A percentile compares a stretch with the other conserved stretches of the same genome.
phyloP scores from a whole-genome alignment of 1,139 yeast species.

The Eremothecium cymbalariae region DNA sequence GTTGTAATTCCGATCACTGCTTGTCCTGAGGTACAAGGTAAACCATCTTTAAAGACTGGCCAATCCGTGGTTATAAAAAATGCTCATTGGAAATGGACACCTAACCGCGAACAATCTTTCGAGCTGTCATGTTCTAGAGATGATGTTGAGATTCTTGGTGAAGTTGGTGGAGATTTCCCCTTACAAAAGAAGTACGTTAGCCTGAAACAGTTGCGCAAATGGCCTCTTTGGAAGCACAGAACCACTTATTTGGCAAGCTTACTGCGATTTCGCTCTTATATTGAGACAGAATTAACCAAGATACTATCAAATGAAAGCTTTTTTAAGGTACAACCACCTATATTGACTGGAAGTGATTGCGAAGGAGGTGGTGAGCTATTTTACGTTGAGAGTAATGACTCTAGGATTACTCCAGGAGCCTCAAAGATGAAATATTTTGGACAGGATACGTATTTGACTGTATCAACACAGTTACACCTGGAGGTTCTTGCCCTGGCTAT shows the following conservation, averaged over 20 bases:
- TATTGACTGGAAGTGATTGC: conserved; percentile 83
- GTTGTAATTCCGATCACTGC: conserved; percentile 41
- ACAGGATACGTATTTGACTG: conserved; percentile 63
- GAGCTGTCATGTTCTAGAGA: conserved; percentile 35
- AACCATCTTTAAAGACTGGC: conserved; percentile 36
- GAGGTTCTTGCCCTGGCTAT: conserved; percentile 74
- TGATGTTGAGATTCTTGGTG: conserved; percentile 41
- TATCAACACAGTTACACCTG: conserved; percentile 84
- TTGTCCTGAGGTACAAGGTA: conserved; percentile 18
- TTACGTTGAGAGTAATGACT: conserved; percentile 37
- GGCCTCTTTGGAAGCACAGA: conserved; percentile 75
- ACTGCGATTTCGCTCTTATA: conserved; percentile 60
- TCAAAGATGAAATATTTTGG: conserved; percentile 47
- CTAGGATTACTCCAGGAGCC: conserved; percentile 7
- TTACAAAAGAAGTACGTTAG: conserved; percentile 73
- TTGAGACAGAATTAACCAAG: conserved; percentile 46
- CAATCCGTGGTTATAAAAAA: conserved; percentile 33
- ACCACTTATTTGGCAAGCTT: conserved; percentile 58
- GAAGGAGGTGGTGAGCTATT: conserved; percentile 98
- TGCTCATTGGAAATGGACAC: conserved; percentile 26
- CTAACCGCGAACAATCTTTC: conserved; percentile 35
- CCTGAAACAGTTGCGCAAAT: conserved; percentile 53
- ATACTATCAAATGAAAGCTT: conserved; percentile 52
- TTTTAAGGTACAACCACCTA: conserved; percentile 74
- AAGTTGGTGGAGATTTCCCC: conserved; percentile 60